Conservation (phyloP, 208 protist genomes). For the Crithidia mellificae region DNA sequence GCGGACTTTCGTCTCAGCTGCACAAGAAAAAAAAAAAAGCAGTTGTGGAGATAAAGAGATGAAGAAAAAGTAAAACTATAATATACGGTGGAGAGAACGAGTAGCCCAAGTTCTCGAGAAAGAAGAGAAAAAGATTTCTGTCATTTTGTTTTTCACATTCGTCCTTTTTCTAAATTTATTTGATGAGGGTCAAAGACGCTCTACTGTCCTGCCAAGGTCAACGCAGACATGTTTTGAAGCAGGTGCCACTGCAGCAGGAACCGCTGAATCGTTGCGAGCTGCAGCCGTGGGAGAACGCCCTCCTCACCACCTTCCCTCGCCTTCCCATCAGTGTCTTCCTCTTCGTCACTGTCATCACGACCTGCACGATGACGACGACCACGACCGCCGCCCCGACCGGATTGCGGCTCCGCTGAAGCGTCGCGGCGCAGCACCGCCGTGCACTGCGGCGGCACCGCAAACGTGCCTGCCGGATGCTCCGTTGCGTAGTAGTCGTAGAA, state of each 20-base stretch:
- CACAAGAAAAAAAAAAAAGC: not conserved
- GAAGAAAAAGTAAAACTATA: not conserved
- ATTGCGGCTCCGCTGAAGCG: no score
- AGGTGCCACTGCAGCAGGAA: constrained; percentile 32
- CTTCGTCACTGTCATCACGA: not conserved
- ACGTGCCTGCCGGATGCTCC: constrained; percentile 39
- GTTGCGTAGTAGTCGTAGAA: constrained; percentile 73
- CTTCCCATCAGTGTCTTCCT: not conserved
- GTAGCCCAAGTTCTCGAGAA: not conserved
- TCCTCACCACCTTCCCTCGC: not conserved
- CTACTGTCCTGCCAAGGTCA: not conserved
- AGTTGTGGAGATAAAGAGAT: not conserved
- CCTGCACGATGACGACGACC: not conserved
- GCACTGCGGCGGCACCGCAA: constrained; percentile 53
- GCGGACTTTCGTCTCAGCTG: no score
- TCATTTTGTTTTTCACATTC: not conserved
- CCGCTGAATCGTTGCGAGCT: constrained; percentile 20
- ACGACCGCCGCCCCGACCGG: no score
- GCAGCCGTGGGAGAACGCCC: constrained; percentile 3
- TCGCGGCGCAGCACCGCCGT: constrained; percentile 20
- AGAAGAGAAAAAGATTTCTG: not conserved
- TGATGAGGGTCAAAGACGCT: no score
- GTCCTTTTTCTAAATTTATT: no score
- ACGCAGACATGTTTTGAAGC: constrained; percentile 16
- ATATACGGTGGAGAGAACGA: not conserved